Conservation (phyloP, 495 filamentous ascomycete genomes). For the Aspergillus leporis region DNA sequence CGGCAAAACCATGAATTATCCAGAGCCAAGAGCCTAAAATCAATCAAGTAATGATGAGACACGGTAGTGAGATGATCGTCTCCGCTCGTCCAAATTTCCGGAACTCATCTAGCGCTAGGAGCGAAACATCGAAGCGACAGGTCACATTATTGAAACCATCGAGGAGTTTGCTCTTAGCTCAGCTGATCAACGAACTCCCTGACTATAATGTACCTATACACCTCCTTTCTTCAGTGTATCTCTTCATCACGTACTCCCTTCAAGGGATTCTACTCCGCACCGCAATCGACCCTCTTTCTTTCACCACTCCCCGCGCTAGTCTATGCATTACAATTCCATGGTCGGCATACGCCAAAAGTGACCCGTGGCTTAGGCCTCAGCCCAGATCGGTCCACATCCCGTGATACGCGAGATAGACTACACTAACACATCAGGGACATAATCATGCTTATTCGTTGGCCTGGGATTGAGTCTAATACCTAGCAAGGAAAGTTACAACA, state of each 20-base stretch:
- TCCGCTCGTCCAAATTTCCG: conserved; percentile 24
- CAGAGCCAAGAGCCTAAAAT: conserved; percentile 2
- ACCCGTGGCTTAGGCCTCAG: conserved; percentile 9
- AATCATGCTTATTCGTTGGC: background rate
- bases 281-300: background rate
- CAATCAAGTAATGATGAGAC: conserved; percentile 8
- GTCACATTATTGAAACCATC: conserved; percentile 3
- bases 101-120: conserved; percentile 15
- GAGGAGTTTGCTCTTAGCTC: background rate
- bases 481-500: background rate
- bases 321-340: background rate
- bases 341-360: background rate
- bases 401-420: conserved; percentile 13
- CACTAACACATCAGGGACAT: background rate
- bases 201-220: background rate
- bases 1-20: background rate
- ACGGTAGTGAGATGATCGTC: conserved; percentile 15
- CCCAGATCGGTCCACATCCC: conserved; percentile 19
- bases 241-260: background rate
- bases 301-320: background rate
- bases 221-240: background rate
- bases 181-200: background rate
- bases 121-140: background rate
- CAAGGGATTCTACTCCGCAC: background rate
- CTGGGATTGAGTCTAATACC: background rate